Evolutionary conservation across 2,329 filamentous ascomycete species (phyloP), one percentile per base, ranked within the genome.

Genomic region (Cryphonectria radicalis): DNA sequence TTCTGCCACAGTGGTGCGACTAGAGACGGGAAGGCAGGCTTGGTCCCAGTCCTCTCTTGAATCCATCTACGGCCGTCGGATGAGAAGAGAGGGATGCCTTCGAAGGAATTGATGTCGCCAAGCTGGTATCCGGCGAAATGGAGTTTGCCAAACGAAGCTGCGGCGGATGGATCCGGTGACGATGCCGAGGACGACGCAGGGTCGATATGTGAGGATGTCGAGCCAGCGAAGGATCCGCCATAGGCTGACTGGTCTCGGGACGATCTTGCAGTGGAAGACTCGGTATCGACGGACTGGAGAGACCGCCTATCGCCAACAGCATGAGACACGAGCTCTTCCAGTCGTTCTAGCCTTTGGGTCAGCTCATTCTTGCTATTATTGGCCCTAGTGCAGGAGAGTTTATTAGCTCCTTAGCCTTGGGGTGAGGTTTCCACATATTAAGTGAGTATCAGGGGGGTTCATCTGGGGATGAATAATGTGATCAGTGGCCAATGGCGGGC

Each of bases 11-110:
- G 63, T 14, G 63, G 63, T 53, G 42, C 46, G 22, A 37, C 42
- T 28, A 76, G 77, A 68, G 74, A 69, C 2, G 75, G 67, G 50
- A 80, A 78, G 10, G 76, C 74, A 5, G 79, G 76, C 3, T 74
- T 76, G 64, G 82, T 78, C 6, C 85, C 86, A 0, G 85, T 84
- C 40, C 81, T 80, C 17, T 83, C 78, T 42, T 81, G 78, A 46
- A 88, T 83, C 84, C 85, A 87, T 74, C 83, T 76, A 67, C 81
- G 81, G 7, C 86, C 85, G 19, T 84, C 80, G 0, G 79, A 76
- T 0, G 86, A 84, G 57, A 88, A 80, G 57, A 86, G 82, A 0
- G 86, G 86, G 1, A 87, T 81, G 8, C 86, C 85, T 19, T 83
- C 85, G 64, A 82, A 80, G 10, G 82, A 78, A 74, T 82, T 86